A percentile compares a stretch with the other conserved stretches of the same genome.
phyloP scores from a whole-genome alignment of 306 rosid genomes.

The Corylus americana region DNA sequence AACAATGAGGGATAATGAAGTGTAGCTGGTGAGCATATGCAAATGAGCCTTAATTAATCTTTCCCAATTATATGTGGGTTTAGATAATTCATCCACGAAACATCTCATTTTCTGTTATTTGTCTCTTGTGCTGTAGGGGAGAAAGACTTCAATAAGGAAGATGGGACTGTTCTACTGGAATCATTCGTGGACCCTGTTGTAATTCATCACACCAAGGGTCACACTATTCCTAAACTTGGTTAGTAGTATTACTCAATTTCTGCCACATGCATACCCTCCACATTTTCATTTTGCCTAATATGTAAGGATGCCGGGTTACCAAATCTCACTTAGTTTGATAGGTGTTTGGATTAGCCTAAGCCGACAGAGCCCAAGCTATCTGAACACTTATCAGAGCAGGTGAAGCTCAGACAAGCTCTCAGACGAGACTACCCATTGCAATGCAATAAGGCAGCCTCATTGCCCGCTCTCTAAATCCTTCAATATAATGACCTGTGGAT shows the following conservation, averaged over 20 bases:
- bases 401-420: too few relatives aligned
- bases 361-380: too few relatives aligned
- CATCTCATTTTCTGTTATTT: background rate
- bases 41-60: too few relatives aligned
- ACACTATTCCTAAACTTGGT: constrained; percentile 51
- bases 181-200: constrained; percentile 47
- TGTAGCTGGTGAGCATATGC: too few relatives aligned
- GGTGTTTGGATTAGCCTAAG: too few relatives aligned
- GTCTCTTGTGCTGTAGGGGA: constrained; percentile 44
- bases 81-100: background rate
- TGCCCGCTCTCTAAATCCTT: background rate
- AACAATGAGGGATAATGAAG: background rate
- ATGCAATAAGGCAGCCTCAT: too few relatives aligned
- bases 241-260: background rate
- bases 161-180: constrained; percentile 38
- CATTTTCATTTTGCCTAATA: background rate
- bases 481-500: background rate
- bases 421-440: background rate
- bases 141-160: constrained; percentile 41
- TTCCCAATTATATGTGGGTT: background rate
- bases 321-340: too few relatives aligned
- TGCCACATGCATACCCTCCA: background rate
- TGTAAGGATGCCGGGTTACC: background rate
- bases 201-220: constrained; percentile 52
- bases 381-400: too few relatives aligned